These are phyloP conservation scores for Sporisorium exsertum DNA, from an alignment of 1,284 basidiomycete species.

Conservation along the genomic window DNA sequence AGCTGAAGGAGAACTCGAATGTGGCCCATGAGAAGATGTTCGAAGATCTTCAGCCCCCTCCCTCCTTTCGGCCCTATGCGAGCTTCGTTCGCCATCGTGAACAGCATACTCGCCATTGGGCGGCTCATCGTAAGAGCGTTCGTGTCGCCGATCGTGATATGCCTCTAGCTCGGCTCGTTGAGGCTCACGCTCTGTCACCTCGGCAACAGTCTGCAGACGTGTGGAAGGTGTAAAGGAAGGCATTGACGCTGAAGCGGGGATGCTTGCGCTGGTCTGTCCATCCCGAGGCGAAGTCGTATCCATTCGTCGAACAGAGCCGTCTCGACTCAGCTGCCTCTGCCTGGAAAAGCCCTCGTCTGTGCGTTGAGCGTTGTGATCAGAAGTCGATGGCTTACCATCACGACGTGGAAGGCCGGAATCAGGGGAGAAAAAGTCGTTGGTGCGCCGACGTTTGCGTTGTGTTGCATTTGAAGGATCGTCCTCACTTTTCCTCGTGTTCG, in stretches of 20 bases:
- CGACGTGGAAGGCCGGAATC: slow-evolving; percentile 5
- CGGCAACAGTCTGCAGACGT: slow-evolving; percentile 19
- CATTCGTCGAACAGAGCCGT: not conserved
- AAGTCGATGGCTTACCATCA: slow-evolving; percentile 1
- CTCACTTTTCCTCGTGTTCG: slow-evolving; percentile 1
- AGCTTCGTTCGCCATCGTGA: not conserved
- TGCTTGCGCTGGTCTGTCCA: not conserved
- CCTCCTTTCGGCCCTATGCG: not conserved
- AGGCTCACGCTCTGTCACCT: slow-evolving; percentile 3
- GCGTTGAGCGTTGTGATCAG: not conserved
- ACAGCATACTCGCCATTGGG: not conserved
- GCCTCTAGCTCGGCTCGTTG: not conserved
- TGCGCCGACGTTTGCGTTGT: slow-evolving; percentile 40
- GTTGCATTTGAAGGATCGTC: slow-evolving; percentile 9
- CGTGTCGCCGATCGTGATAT: slow-evolving; percentile 22
- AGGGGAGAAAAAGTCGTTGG: slow-evolving; percentile 24
- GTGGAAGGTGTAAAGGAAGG: slow-evolving; percentile 16
- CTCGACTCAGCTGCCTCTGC: slow-evolving; percentile 9
- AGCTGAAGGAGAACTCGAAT: not conserved
- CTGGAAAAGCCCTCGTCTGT: slow-evolving; percentile 3
- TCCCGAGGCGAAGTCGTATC: slow-evolving; percentile 13
- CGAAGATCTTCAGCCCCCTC: not conserved
- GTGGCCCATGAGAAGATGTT: not conserved
- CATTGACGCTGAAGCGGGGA: slow-evolving; percentile 26
- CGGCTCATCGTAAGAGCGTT: slow-evolving; percentile 29